A percentile compares a stretch with the other conserved stretches of the same genome.
These are phyloP conservation scores for Aspergillus amoenus DNA, from an alignment of 2,329 filamentous ascomycete genomes.

Conservation along the genomic window DNA sequence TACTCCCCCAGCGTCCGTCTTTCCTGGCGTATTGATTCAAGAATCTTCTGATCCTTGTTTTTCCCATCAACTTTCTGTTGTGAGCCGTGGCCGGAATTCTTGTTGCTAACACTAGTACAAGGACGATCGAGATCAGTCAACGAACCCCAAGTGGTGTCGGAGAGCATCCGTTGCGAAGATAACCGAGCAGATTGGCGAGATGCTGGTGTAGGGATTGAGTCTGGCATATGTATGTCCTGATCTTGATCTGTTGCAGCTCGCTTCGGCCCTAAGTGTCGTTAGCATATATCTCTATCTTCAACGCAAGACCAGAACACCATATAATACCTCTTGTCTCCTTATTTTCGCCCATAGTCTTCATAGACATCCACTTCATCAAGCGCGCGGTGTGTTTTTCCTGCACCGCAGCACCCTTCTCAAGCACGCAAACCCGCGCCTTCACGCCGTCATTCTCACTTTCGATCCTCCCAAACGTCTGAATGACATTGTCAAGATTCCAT, in stretches of 20 bases:
- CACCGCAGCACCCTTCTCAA: not conserved
- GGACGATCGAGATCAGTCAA: not conserved
- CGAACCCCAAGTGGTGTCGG: constrained; percentile 17
- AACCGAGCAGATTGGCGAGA: not conserved
- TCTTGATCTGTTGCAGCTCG: not conserved
- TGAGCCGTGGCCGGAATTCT: not conserved
- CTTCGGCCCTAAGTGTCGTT: not conserved
- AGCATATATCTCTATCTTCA: not conserved
- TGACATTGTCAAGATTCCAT: not conserved
- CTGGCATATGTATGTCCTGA: not conserved
- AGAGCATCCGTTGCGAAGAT: not conserved
- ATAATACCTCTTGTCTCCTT: not conserved
- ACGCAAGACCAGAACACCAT: not conserved
- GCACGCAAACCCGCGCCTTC: not conserved
- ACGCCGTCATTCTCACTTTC: not conserved
- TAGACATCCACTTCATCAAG: not conserved
- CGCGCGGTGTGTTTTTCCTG: not conserved
- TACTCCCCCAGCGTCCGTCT: constrained; percentile 25
- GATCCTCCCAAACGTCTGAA: not conserved
- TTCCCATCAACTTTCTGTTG: not conserved
- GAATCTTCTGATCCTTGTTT: not conserved
- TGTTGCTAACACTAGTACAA: too few relatives aligned
- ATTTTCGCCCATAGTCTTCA: not conserved
- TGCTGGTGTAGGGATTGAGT: not conserved
- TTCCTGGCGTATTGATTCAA: not conserved